Evolutionary conservation across 1,139 yeast species (phyloP).

Genomic region (Candida neerlandica): DNA sequence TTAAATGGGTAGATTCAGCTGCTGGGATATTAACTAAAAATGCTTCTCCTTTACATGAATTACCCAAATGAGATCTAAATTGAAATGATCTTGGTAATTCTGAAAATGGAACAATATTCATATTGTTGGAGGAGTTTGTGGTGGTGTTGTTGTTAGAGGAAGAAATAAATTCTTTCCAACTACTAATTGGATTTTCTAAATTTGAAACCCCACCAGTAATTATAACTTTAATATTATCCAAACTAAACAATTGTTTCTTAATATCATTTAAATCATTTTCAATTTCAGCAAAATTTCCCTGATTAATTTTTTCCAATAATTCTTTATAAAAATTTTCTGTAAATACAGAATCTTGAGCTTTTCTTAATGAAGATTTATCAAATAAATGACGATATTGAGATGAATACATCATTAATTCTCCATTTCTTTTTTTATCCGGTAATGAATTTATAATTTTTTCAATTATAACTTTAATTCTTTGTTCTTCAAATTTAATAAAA

Average conservation of each 20-base stretch:
- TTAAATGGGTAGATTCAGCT: constrained; percentile 81
- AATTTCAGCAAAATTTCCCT: constrained; percentile 52
- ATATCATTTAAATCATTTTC: constrained; percentile 57
- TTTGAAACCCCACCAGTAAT: constrained; percentile 67
- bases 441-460: constrained; percentile 76
- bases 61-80: constrained; percentile 61
- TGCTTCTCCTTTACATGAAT: constrained; percentile 55
- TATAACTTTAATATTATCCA: constrained; percentile 66
- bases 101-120: constrained; percentile 21
- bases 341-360: constrained; percentile 64
- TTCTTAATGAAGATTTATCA: constrained; percentile 61
- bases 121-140: constrained; percentile 1
- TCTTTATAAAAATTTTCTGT: constrained; percentile 62
- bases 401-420: constrained; percentile 70
- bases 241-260: constrained; percentile 56
- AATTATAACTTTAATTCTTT: constrained; percentile 67
- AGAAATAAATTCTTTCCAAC: constrained; percentile 57
- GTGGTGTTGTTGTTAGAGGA: constrained; percentile 12
- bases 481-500: constrained; percentile 69
- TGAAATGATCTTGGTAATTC: constrained; percentile 55
- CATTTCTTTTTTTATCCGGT: constrained; percentile 81
- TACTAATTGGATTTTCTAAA: constrained; percentile 55
- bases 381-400: constrained; percentile 56
- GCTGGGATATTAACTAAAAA: constrained; percentile 76
- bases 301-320: constrained; percentile 52